These are phyloP conservation scores for Diospyros kaki DNA, from an alignment of 148 eudicot species.

Conservation along the genomic window DNA sequence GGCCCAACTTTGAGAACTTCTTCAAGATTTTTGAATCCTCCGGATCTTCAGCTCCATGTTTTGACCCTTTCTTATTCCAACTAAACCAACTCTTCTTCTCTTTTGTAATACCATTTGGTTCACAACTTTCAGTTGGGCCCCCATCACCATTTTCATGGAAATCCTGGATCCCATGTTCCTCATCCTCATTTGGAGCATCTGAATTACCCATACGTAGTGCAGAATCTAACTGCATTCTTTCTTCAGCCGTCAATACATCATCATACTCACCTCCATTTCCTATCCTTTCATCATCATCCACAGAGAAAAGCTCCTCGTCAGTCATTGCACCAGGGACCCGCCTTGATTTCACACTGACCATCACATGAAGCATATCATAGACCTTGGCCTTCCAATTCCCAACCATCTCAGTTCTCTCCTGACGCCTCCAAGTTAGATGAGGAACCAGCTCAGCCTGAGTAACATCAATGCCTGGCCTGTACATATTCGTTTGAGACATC, in stretches of 20 bases:
- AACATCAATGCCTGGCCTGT: conserved; percentile 89
- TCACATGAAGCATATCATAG: conserved; percentile 84
- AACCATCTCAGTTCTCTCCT: conserved; percentile 76
- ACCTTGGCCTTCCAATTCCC: conserved; percentile 91
- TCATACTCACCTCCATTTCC: conserved; percentile 64
- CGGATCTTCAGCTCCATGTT: conserved; percentile 37
- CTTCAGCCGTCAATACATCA: conserved; percentile 75
- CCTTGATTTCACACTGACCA: conserved; percentile 88
- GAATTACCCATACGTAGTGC: conserved; percentile 65
- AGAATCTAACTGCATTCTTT: conserved; percentile 68
- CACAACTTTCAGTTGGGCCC: conserved; percentile 40
- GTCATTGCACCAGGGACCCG: conserved; percentile 91
- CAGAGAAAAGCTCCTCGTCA: conserved; percentile 84
- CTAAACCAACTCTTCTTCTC: conserved; percentile 81
- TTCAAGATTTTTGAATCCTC: no score
- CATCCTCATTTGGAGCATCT: conserved; percentile 53
- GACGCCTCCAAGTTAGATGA: conserved; percentile 80
- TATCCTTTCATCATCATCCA: conserved; percentile 50
- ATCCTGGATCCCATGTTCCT: conserved; percentile 40
- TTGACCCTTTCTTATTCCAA: conserved; percentile 64
- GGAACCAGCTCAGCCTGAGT: conserved; percentile 90
- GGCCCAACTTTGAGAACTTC: no score
- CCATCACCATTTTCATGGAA: conserved; percentile 37
- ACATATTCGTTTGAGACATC: conserved; percentile 88
- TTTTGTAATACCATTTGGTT: conserved; percentile 12